Evolutionary conservation across 139 green algal species (phyloP), one percentile per base, ranked within the genome.

Genomic region (Micractinium conductrix): DNA sequence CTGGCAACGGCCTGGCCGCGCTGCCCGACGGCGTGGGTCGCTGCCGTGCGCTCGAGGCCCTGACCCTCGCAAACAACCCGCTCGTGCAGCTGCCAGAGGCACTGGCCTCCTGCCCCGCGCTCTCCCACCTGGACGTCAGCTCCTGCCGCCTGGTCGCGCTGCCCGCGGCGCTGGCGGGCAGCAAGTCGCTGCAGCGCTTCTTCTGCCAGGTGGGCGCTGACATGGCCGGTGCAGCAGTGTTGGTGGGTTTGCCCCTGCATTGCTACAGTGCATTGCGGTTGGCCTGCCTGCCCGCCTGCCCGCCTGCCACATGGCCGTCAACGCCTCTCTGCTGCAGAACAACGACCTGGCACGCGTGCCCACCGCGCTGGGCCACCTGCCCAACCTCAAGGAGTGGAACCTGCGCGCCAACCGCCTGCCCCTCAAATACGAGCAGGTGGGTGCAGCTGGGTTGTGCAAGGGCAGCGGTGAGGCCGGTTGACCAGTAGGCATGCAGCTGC

Each of bases 41-140:
- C 86, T 97, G 76, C 84, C 87, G 12, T 5, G 90, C 87, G 35
- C 87, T 98, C 37, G 88, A 94, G 80, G 86, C 92, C 73, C 81
- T 96, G 73, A 84, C 86, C 14, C 58, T 96, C 30, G 91, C 95
- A 73, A 95, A 96, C 94, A 96, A 97, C 86, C 82, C 90, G 2
- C 88, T 98, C 28, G 91, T 94, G 40, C 22, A 87, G 26, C 85
- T 98, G 70, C 95, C 95, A 30, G 90, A 95, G 7, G 89, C 90
- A 43, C 88, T 98, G 16, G 95, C 89, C 3, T 81, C 91, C 74
- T 91, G 95, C 73, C 88, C 84, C 19, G 81, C 75, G 0, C 88
- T 98, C 43, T 76, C 93, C 33, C 91, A 91, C 79, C 84, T 98
- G 81, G 92, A 97, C 85, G 80, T 97, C 28, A 92, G 84, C 69